Base-by-base conservation (phyloP, 371 early-diverging fungal genomes). In the Rhizomucor pusillus region DNA sequence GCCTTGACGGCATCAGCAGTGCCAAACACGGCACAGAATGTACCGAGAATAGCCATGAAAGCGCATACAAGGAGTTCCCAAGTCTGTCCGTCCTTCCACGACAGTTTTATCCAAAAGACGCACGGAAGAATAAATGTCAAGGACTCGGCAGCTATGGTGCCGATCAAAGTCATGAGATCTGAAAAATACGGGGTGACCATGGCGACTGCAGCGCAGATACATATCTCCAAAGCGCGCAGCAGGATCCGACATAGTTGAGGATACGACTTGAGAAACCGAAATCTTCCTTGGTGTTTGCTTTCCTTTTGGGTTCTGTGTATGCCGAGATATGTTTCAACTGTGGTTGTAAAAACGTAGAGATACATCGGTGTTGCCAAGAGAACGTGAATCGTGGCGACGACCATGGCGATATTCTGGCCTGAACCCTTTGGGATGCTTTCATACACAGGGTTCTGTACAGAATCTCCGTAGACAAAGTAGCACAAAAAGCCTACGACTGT, bases 101-200 rank as follows among this genome's bases (percentile, higher is more conserved):
- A 88, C n/a, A 94, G 65, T 57, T 83, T 81, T 20, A 89, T 67
- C 69, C 90, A 88, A 64, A 88, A 92, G 16, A 89, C 57, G 19
- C 89, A 77, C 0, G 94, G 94, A 47, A 92, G 73, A 16, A 94
- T 83, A 66, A 93, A 92, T 11, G 90, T 84, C 41, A 91, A 74
- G 56, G 85, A 69, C 39, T 85, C 86, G 29, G 82, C 85, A 14
- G 87, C 79, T n/a, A 92, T 53, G 5, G 92, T 89, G 9, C 94
- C 93, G 20, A 94, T 58, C 41, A 94, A 65, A 9, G 85, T 78
- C 88, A 92, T 90, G 49, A 91, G 76, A 60, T 90, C 86, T 29
- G 86, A 80, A 61, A 93, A 91, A 65, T 81, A 88, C 0, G 93
- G 90, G n/a, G 92, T 72, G 50, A 83, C 71, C 62, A 91, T 68